Conservation (phyloP, 257 asterid genomes). For the Salvia splendens region DNA sequence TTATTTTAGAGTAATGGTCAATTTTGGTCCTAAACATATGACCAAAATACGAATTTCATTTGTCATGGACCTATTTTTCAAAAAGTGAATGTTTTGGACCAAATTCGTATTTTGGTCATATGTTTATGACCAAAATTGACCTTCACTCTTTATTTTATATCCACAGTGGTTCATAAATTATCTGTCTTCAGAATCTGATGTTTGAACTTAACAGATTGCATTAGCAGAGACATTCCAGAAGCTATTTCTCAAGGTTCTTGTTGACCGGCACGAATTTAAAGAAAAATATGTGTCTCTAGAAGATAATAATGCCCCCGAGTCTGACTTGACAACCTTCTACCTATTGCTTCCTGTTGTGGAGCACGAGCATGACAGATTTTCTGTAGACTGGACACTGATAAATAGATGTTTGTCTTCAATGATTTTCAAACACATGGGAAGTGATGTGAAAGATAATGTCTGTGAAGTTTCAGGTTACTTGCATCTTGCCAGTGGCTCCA, state of each 20-base stretch:
- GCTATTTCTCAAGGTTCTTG: slow-evolving; percentile 75
- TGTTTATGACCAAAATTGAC: too few species aligned
- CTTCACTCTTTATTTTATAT: too few species aligned
- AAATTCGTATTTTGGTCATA: too few species aligned
- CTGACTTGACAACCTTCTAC: slow-evolving; percentile 61
- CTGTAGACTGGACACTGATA: slow-evolving; percentile 80
- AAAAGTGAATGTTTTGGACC: too few species aligned
- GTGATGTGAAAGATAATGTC: slow-evolving; percentile 34
- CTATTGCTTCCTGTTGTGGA: slow-evolving; percentile 73
- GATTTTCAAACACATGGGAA: slow-evolving; percentile 49
- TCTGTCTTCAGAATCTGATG: slow-evolving; percentile 29
- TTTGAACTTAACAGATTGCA: slow-evolving; percentile 50
- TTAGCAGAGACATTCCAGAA: slow-evolving; percentile 83
- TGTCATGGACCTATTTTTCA: too few species aligned
- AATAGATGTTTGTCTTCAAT: slow-evolving; percentile 80
- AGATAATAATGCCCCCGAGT: slow-evolving; percentile 37
- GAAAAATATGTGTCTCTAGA: slow-evolving; percentile 63
- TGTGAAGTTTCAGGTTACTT: slow-evolving; percentile 41
- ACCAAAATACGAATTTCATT: too few species aligned
- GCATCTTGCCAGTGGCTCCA: slow-evolving; percentile 76
- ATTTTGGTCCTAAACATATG: too few species aligned
- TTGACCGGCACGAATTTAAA: slow-evolving; percentile 68
- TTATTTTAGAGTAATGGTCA: too few species aligned
- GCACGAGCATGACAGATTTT: slow-evolving; percentile 43
- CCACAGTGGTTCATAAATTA: slow-evolving; percentile 24